Evolutionary conservation across 2,329 filamentous ascomycete species (phyloP).

Genomic region (Diplodia scrobiculata): DNA sequence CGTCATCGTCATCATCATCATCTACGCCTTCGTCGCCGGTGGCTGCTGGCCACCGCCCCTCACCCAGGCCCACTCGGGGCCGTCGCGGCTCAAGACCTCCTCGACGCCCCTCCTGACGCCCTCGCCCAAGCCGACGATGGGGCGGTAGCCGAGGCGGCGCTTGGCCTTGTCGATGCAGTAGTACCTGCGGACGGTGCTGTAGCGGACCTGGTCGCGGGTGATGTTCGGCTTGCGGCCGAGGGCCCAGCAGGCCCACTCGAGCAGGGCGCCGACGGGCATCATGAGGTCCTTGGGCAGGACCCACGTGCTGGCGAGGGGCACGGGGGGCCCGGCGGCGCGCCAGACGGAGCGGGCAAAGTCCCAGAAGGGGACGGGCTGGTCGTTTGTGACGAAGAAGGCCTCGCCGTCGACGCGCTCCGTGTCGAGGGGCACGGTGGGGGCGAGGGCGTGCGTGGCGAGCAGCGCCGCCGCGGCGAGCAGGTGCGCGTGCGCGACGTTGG

Average conservation of each 20-base stretch:
- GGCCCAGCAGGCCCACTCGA: conserved; percentile 52
- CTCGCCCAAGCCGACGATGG: conserved; percentile 67
- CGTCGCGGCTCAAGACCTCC: conserved; percentile 40
- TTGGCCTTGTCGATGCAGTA: conserved; percentile 77
- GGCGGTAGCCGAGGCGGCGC: conserved; percentile 67
- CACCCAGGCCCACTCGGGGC: conserved; percentile 28
- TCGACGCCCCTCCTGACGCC: conserved; percentile 55
- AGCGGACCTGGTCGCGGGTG: conserved; percentile 57
- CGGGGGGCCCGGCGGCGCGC: conserved; percentile 48
- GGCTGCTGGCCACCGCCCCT: conserved; percentile 18
- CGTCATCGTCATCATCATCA: background rate
- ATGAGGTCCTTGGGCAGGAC: conserved; percentile 47
- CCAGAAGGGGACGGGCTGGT: conserved; percentile 55
- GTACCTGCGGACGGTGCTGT: conserved; percentile 74
- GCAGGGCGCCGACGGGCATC: conserved; percentile 46
- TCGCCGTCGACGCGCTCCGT: conserved; percentile 54
- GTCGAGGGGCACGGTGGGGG: conserved; percentile 47
- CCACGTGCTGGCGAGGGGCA: conserved; percentile 48
- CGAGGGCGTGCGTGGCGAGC: conserved; percentile 47
- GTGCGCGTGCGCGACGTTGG: conserved; percentile 56
- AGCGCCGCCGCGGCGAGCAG: conserved; percentile 55
- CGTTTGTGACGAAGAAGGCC: conserved; percentile 57
- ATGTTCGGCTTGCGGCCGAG: conserved; percentile 51
- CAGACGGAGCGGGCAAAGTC: conserved; percentile 54
- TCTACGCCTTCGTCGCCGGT: conserved; percentile 7